A percentile compares a stretch with the other conserved stretches of the same genome.
Conservation (phyloP, 2,329 filamentous ascomycete genomes). For the Verticillium longisporum region DNA sequence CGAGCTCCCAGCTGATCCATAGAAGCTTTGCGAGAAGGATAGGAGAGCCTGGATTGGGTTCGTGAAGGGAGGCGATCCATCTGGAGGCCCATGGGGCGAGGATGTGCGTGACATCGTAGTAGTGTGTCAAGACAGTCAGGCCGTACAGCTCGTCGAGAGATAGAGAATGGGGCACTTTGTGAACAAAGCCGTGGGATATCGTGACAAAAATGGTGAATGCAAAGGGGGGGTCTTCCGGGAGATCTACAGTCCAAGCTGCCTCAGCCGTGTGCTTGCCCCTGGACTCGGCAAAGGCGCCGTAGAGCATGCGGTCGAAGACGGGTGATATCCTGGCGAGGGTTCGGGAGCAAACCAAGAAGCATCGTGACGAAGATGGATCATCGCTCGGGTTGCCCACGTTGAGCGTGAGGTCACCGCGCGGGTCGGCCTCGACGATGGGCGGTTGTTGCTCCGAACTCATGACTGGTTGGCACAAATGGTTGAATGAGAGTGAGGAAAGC, state of each 20-base stretch:
- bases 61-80: slow-evolving; percentile 13
- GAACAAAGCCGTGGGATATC: slow-evolving; percentile 21
- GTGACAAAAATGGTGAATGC: slow-evolving; percentile 19
- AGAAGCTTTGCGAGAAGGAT: slow-evolving; percentile 16
- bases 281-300: slow-evolving; percentile 18
- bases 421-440: slow-evolving; percentile 5
- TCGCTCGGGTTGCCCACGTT: slow-evolving; percentile 1
- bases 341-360: slow-evolving; percentile 19
- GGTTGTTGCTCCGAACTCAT: background rate
- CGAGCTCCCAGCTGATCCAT: slow-evolving; percentile 24
- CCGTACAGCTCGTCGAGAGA: slow-evolving; percentile 17
- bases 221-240: slow-evolving; percentile 22
- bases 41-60: slow-evolving; percentile 8
- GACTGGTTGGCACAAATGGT: background rate
- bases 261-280: background rate
- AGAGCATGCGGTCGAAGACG: slow-evolving; percentile 21
- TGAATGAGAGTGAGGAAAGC: background rate
- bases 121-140: slow-evolving; percentile 20
- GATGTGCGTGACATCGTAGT: slow-evolving; percentile 19
- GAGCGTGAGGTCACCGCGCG: slow-evolving; percentile 9
- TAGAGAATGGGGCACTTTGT: slow-evolving; percentile 15
- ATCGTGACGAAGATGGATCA: background rate
- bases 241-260: slow-evolving; percentile 17
- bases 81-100: slow-evolving; percentile 17
- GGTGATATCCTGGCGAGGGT: slow-evolving; percentile 17